Percentiles rank a stretch among this genome's conserved stretches.
Conservation (phyloP, 1,139 yeast species). For the Tardiomyces blankii region DNA sequence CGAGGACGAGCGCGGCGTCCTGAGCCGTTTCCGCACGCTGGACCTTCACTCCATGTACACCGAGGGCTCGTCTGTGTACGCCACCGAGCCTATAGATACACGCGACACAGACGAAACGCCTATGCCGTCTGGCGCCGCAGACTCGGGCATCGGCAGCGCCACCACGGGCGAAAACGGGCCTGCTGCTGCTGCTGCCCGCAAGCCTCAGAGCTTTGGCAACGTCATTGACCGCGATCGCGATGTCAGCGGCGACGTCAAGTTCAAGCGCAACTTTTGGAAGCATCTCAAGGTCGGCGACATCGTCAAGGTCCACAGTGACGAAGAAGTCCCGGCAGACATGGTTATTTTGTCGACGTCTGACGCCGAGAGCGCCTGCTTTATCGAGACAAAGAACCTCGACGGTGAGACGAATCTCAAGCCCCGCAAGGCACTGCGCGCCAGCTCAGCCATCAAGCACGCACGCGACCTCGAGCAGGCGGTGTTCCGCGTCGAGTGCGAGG, state of each 20-base stretch:
- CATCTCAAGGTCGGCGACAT: slow-evolving; percentile 82
- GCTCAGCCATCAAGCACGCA: slow-evolving; percentile 51
- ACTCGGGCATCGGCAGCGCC: neutral
- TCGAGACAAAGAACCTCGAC: slow-evolving; percentile 89
- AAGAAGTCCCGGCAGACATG: slow-evolving; percentile 90
- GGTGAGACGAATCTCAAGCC: slow-evolving; percentile 92
- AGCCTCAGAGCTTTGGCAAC: slow-evolving; percentile 17
- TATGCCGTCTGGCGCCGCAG: too few relatives aligned
- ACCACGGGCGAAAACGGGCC: too few relatives aligned
- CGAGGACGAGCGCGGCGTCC: neutral
- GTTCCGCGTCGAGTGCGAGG: slow-evolving; percentile 83
- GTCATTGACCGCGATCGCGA: slow-evolving; percentile 25
- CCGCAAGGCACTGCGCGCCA: slow-evolving; percentile 42
- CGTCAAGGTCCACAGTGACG: slow-evolving; percentile 72
- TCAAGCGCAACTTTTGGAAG: slow-evolving; percentile 74
- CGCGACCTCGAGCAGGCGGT: slow-evolving; percentile 59
- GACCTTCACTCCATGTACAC: neutral
- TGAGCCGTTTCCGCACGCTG: neutral
- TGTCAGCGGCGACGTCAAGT: slow-evolving; percentile 31
- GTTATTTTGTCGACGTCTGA: slow-evolving; percentile 75
- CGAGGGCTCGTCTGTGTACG: neutral
- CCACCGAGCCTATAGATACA: neutral
- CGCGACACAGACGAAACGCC: neutral
- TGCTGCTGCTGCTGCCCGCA: too few relatives aligned
- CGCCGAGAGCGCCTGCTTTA: slow-evolving; percentile 79